Percentiles rank a stretch among this genome's conserved stretches.
phyloP scores from a whole-genome alignment of 1,284 basidiomycete genomes.

The Pascua sp. region DNA sequence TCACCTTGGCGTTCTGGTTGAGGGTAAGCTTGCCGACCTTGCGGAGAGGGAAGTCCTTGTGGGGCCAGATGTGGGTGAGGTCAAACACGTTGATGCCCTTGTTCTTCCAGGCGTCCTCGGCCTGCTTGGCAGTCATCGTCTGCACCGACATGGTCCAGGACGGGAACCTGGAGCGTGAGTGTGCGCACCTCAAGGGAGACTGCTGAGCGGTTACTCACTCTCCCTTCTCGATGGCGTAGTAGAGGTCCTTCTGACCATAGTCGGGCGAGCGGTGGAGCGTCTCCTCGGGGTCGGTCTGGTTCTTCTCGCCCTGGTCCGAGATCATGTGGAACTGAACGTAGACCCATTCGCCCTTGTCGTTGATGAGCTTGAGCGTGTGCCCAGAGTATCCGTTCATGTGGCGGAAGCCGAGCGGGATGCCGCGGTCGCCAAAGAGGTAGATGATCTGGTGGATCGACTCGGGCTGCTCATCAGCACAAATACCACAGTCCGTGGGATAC shows the following conservation, averaged over 20 bases:
- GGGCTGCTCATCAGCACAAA: slow-evolving; percentile 59
- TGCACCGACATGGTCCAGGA: slow-evolving; percentile 53
- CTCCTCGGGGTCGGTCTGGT: slow-evolving; percentile 46
- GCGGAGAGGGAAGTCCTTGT: slow-evolving; percentile 78
- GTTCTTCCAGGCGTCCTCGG: slow-evolving; percentile 69
- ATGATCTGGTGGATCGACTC: slow-evolving; percentile 87
- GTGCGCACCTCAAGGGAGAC: not conserved
- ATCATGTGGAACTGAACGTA: slow-evolving; percentile 80
- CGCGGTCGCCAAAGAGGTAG: slow-evolving; percentile 56
- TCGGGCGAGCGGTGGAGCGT: slow-evolving; percentile 62
- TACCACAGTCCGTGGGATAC: no score
- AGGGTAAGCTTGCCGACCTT: slow-evolving; percentile 79
- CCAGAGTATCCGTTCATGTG: slow-evolving; percentile 86
- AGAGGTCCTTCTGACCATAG: slow-evolving; percentile 70
- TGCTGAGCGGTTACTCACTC: not conserved
- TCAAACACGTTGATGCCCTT: slow-evolving; percentile 59
- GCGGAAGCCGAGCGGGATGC: slow-evolving; percentile 70
- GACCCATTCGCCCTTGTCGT: slow-evolving; percentile 74
- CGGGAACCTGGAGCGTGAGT: slow-evolving; percentile 30
- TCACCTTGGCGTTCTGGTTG: slow-evolving; percentile 68
- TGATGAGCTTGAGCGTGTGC: slow-evolving; percentile 85
- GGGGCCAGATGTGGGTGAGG: slow-evolving; percentile 86
- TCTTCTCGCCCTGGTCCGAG: slow-evolving; percentile 72
- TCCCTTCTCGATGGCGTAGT: slow-evolving; percentile 65
- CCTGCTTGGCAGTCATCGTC: slow-evolving; percentile 85